Conservation (phyloP, 768 basidiomycete species). For the Boletus rubescentipes region DNA sequence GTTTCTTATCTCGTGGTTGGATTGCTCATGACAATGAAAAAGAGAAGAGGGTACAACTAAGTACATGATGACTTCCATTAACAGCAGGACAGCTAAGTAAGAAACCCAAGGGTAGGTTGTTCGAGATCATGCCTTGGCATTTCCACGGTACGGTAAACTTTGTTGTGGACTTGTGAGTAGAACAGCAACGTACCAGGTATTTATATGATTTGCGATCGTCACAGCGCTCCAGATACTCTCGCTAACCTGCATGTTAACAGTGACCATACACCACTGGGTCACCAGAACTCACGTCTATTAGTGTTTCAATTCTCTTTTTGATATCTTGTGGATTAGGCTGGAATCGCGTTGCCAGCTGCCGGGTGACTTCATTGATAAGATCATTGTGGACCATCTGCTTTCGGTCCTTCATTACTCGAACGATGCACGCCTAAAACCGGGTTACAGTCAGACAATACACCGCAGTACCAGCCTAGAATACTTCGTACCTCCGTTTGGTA, state of each 20-base stretch:
- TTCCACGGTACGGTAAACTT: neutral
- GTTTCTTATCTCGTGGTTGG: neutral
- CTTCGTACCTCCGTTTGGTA: slow-evolving; percentile 81
- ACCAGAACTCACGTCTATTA: slow-evolving; percentile 76
- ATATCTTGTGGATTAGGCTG: slow-evolving; percentile 81
- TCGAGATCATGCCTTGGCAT: slow-evolving; percentile 25
- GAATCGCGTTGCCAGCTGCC: slow-evolving; percentile 83
- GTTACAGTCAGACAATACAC: neutral
- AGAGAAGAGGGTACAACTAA: neutral
- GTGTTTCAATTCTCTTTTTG: slow-evolving; percentile 89
- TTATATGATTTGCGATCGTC: slow-evolving; percentile 87
- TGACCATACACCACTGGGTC: neutral
- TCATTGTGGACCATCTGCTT: slow-evolving; percentile 89
- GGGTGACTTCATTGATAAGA: slow-evolving; percentile 86
- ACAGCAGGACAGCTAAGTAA: neutral
- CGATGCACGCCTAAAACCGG: slow-evolving; percentile 85
- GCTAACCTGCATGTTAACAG: slow-evolving; percentile 41
- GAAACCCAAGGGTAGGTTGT: neutral
- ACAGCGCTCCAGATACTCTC: slow-evolving; percentile 92
- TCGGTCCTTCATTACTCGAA: slow-evolving; percentile 95
- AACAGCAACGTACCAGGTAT: slow-evolving; percentile 50
- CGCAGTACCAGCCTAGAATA: neutral
- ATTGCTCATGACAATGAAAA: too few species aligned
- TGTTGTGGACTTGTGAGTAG: neutral
- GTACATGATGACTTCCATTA: neutral